Evolutionary conservation across 2,329 filamentous ascomycete species (phyloP).

Genomic region (Aureobasidium lini): DNA sequence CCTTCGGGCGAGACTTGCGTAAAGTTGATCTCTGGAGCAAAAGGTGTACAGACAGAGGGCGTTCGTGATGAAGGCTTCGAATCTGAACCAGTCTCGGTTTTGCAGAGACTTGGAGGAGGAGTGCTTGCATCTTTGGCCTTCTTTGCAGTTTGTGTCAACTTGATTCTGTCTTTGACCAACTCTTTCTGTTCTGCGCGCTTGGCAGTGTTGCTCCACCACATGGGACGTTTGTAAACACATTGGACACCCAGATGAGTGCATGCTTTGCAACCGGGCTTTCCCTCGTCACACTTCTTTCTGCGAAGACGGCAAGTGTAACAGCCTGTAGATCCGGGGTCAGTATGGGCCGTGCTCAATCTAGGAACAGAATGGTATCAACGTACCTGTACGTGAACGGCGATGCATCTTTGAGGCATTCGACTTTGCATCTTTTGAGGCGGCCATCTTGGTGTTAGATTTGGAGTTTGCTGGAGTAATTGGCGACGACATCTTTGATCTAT

Average conservation of each 20-base stretch:
- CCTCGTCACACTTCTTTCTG: constrained; percentile 64
- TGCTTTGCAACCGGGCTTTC: constrained; percentile 55
- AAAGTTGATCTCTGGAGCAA: constrained; percentile 58
- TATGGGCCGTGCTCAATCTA: constrained; percentile 60
- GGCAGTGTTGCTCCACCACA: constrained; percentile 96
- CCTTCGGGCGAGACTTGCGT: constrained; percentile 51
- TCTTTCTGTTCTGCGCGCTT: constrained; percentile 83
- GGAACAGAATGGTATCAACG: constrained; percentile 35
- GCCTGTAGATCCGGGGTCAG: constrained; percentile 36
- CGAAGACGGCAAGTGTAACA: constrained; percentile 62
- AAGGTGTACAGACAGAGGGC: constrained; percentile 72
- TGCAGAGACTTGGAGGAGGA: constrained; percentile 64
- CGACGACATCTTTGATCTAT: constrained; percentile 38
- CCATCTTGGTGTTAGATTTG: constrained; percentile 42
- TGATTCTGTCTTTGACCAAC: constrained; percentile 93
- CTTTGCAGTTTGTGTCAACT: constrained; percentile 88
- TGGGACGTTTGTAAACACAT: constrained; percentile 93
- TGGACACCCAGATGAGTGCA: constrained; percentile 67
- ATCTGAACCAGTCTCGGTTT: constrained; percentile 73
- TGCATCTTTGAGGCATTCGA: constrained; percentile 71
- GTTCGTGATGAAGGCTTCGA: constrained; percentile 65
- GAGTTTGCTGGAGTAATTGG: constrained; percentile 34
- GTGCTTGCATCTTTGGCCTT: constrained; percentile 59
- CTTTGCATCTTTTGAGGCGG: constrained; percentile 46
- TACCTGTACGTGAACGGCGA: constrained; percentile 89